Base-by-base conservation (phyloP, 495 filamentous ascomycete genomes). In the Penicillium simplicissimum region DNA sequence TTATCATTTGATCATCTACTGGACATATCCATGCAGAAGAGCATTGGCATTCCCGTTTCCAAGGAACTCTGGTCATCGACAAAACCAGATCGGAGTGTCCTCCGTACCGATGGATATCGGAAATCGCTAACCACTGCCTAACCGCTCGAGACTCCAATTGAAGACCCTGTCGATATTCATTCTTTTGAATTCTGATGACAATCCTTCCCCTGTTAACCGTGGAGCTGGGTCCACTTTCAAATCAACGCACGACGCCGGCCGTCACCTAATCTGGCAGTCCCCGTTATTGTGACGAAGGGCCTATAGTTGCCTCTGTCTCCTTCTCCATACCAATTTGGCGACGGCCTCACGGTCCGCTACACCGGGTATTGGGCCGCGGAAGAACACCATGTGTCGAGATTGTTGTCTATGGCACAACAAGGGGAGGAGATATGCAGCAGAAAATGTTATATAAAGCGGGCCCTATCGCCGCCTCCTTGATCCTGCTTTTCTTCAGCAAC, bases 341-440 rank as follows among this genome's bases (percentile, higher is more conserved):
- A 63, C 71, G 74, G 73, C 56, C 51, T 64, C 11, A 47, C 43
- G 68, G 67, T 71, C 73, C 71, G 73, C 59, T 23, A 52, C 58
- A 63, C 67, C 62, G 23, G 60, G 42, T 15, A 57, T 47, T 25
- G 64, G 60, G 56, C 52, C 42, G 42, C 21, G 60, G 47, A 28
- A 35, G 38, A 49, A 43, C 56, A 11, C 25, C 25, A 28, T 61
- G 43, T 33, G 55, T 51, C 40, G 37, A 53, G 54, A 23, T 28
- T 57, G 49, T 13, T 13, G 57, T 25, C 23, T 25, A 25, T 60
- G 40, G 40, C 56, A 59, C 36, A 19, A n/a, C 17, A 37, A 51
- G 33, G 23, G 23, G 37, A 36, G 53, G 17, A 5, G 4, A 15
- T 34, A 52, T 4, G 42, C 6, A 8, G 37, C 34, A 40, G 21